Percentiles rank a stretch among this genome's conserved stretches.
phyloP scores from a whole-genome alignment of 495 filamentous ascomycete genomes.

The Physcia stellaris region DNA sequence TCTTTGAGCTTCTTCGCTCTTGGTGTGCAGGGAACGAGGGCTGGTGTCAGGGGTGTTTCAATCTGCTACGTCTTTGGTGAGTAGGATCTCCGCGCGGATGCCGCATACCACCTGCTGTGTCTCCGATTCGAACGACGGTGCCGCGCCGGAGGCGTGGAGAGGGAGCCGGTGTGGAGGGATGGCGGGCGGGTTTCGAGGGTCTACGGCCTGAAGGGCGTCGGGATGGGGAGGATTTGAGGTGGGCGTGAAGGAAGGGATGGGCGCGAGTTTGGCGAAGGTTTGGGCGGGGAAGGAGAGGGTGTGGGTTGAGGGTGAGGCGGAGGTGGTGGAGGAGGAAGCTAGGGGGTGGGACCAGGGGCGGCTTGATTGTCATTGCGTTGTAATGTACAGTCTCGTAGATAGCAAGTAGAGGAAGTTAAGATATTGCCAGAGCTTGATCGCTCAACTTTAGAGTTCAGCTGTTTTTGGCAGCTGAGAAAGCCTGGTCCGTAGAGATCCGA shows the following conservation, averaged over 20 bases:
- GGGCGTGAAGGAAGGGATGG: constrained; percentile 75
- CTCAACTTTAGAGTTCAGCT: too few relatives aligned
- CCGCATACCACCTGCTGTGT: constrained; percentile 85
- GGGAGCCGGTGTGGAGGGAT: constrained; percentile 59
- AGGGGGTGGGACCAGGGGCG: constrained; percentile 56
- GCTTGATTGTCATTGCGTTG: background rate
- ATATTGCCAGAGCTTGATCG: too few relatives aligned
- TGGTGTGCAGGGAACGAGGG: constrained; percentile 17
- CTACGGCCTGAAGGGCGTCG: constrained; percentile 66
- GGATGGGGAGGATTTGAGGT: constrained; percentile 57
- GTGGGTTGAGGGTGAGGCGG: background rate
- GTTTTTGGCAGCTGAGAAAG: too few relatives aligned
- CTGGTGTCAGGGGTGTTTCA: constrained; percentile 32
- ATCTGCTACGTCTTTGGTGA: constrained; percentile 51
- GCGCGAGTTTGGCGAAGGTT: constrained; percentile 81
- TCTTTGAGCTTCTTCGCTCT: constrained; percentile 7
- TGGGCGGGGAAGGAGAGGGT: constrained; percentile 57
- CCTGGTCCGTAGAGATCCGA: too few relatives aligned
- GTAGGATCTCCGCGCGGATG: constrained; percentile 73
- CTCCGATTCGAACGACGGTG: constrained; percentile 75
- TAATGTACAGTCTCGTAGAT: too few relatives aligned
- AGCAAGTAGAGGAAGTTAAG: too few relatives aligned
- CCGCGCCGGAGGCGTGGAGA: constrained; percentile 78
- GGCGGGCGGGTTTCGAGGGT: constrained; percentile 54
- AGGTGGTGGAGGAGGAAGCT: constrained; percentile 77